Conservation (phyloP, 176 grass and related monocot species). For the Musa acuminata region DNA sequence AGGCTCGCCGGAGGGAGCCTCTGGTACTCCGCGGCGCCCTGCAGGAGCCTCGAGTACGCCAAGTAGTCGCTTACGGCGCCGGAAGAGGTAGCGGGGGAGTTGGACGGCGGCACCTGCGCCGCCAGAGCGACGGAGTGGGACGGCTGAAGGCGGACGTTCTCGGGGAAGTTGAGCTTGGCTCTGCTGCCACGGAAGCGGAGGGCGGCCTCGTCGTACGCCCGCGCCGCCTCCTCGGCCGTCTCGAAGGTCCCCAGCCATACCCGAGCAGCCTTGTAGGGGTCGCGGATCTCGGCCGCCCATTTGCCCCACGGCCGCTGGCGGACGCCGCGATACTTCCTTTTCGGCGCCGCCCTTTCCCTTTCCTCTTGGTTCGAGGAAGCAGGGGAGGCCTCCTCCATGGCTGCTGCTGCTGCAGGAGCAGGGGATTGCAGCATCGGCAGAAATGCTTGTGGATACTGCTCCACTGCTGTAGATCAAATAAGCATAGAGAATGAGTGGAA, state of each 20-base stretch:
- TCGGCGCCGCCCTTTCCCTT: slow-evolving; percentile 16
- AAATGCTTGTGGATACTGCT: not conserved
- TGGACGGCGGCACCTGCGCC: not conserved
- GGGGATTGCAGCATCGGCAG: not conserved
- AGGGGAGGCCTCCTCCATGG: slow-evolving; percentile 38
- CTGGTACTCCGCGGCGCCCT: slow-evolving; percentile 1
- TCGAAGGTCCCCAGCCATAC: slow-evolving; percentile 99
- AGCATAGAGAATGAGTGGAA: not conserved
- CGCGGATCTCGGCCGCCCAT: slow-evolving; percentile 99
- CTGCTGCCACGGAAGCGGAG: slow-evolving; percentile 85
- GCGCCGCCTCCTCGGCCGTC: slow-evolving; percentile 85
- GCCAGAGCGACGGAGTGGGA: slow-evolving; percentile 17
- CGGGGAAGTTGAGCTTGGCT: slow-evolving; percentile 98
- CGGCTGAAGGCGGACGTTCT: slow-evolving; percentile 51
- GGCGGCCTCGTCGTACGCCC: slow-evolving; percentile 94
- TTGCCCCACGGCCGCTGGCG: slow-evolving; percentile 98
- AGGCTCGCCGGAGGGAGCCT: not conserved
- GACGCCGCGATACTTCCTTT: slow-evolving; percentile 64
- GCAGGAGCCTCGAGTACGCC: slow-evolving; percentile 12
- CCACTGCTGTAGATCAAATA: not conserved
- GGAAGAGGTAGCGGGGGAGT: not conserved
- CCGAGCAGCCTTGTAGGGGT: slow-evolving; percentile 93
- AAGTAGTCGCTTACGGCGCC: not conserved
- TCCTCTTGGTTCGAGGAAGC: slow-evolving; percentile 18
- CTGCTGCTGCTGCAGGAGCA: slow-evolving; percentile 13